Base-by-base conservation (phyloP, 202 grass and related monocot genomes). In the Setaria viridis region DNA sequence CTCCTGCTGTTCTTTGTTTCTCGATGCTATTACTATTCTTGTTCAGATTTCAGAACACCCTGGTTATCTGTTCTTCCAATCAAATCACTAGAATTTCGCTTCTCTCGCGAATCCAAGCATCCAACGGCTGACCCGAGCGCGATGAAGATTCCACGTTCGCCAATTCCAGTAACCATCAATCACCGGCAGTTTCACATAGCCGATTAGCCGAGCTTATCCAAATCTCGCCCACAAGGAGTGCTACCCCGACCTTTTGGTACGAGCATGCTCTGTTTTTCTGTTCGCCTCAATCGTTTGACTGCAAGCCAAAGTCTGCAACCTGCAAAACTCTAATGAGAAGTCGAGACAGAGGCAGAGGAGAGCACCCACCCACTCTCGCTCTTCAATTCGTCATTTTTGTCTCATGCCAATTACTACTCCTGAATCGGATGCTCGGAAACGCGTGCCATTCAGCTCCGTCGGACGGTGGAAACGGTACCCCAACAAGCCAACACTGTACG, bases 391-490 rank as follows among this genome's bases (percentile, higher is more conserved):
- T 11, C 9, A 48, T 12, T 35, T 48, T 54, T 7, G 53, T 16
- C 17, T 25, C 62, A 63, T 54, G 62, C 78, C 7, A 55, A 47
- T 25, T 4, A 12, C 39, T 16, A 37, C 2, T 32, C 12, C 17
- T 51, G 67, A 51, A 7, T 46, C 69, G 1, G 35, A 58, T 62
- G 17, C 35, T 67, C 21, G 79, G 79, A 19, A 77, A 12, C 48
- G 39, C 60, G 84, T 74, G 88, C 58, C 74, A n/a, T 56, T 43
- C 56, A 66, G 47, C 19, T 17, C 6, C 68, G 67, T 53, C 11
- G 41, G 66, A 35, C 15, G 50, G 41, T 45, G 79, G 15, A 51
- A 59, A 21, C 4, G 5, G 64, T 1, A 77, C 56, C 41, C 2
- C 47, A 6, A 4, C 19, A 41, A 41, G 39, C 1, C 13, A n/a